Conservation (phyloP, 73 alveolate genomes). For the Effrenium voratum region DNA sequence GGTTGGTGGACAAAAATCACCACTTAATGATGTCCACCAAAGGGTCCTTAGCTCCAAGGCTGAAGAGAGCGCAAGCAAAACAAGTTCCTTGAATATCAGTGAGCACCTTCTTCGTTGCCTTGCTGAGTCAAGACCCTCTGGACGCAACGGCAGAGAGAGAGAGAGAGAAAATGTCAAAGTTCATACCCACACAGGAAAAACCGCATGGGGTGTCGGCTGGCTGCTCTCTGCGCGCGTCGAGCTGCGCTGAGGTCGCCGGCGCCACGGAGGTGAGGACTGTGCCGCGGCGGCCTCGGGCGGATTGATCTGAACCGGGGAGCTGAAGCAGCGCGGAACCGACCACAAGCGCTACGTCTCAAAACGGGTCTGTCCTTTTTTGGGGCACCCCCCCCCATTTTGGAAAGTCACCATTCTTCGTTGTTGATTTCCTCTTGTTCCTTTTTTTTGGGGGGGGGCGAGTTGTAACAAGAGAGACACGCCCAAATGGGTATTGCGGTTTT, state of each 20-base stretch:
- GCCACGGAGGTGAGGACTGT: slow-evolving; percentile 67
- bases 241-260: slow-evolving; percentile 40
- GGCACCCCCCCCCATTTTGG: not conserved
- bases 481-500: no score
- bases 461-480: no score
- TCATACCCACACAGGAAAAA: not conserved
- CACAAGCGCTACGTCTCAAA: not conserved
- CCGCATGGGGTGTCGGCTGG: not conserved
- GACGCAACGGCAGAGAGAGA: no score
- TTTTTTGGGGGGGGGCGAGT: no score
- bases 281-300: slow-evolving; percentile 30
- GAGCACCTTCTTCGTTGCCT: no score
- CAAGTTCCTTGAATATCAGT: no score
- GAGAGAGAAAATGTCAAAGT: not conserved
- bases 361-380: not conserved
- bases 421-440: no score
- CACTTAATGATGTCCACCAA: no score
- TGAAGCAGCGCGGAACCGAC: not conserved
- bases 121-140: no score
- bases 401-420: not conserved
- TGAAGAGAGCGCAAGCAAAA: no score
- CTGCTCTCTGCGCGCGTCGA: not conserved
- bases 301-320: not conserved
- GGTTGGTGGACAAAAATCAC: no score
- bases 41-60: no score